phyloP scores from a whole-genome alignment of 2,329 filamentous ascomycete species.

The Aspergillus nomiae region DNA sequence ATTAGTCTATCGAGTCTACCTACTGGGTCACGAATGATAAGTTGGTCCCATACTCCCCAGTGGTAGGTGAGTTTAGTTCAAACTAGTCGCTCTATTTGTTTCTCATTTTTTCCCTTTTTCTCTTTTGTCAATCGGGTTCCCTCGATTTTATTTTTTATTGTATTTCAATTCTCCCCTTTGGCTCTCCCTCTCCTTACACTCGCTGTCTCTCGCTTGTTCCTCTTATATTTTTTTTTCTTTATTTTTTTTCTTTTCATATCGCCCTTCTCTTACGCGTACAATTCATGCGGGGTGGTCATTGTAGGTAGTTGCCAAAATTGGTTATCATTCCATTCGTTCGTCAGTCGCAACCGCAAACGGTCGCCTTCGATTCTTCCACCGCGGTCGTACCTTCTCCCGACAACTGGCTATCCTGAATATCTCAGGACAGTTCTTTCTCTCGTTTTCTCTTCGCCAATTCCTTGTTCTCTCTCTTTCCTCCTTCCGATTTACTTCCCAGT shows the following conservation, averaged over 20 bases:
- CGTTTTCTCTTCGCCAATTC: not conserved
- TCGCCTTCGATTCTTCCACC: constrained; percentile 24
- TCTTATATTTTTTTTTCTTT: not conserved
- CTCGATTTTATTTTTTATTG: constrained; percentile 8
- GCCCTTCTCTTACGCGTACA: constrained; percentile 8
- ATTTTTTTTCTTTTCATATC: constrained; percentile 8
- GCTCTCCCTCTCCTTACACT: not conserved
- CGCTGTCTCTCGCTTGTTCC: constrained; percentile 10
- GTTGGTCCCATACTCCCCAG: constrained; percentile 1
- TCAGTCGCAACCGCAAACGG: constrained; percentile 38
- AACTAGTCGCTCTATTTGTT: constrained; percentile 1
- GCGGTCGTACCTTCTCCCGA: not conserved
- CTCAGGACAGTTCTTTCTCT: constrained; percentile 1
- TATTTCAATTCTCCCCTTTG: not conserved
- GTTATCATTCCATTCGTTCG: constrained; percentile 18
- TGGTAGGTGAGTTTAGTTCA: not conserved
- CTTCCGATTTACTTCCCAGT: not conserved
- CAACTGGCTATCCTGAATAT: not conserved
- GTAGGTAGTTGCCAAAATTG: not conserved
- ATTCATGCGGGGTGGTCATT: constrained; percentile 18
- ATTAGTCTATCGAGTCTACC: not conserved
- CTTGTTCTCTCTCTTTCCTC: not conserved
- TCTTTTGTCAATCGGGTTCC: constrained; percentile 1
- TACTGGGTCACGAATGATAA: not conserved
- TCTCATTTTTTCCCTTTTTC: constrained; percentile 8